Evolutionary conservation across 2,329 filamentous ascomycete genomes (phyloP).

Genomic region (Neoscytalidium dimidiatum): DNA sequence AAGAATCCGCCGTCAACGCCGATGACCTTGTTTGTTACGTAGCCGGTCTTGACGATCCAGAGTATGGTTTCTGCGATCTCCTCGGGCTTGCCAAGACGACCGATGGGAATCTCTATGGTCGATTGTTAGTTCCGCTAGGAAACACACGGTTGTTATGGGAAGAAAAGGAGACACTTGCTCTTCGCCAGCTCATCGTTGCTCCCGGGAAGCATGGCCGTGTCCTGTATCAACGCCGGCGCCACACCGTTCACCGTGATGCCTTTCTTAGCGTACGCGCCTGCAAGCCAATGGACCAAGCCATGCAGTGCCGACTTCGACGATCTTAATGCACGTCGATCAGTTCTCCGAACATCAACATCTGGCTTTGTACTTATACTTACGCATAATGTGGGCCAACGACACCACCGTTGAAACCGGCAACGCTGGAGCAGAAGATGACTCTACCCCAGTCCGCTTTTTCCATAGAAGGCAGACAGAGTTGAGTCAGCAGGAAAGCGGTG

Average conservation of each 20-base stretch:
- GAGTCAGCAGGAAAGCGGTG: conserved; percentile 38
- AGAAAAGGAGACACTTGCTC: conserved; percentile 28
- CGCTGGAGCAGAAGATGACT: conserved; percentile 40
- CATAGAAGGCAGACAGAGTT: conserved; percentile 42
- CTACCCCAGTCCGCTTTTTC: conserved; percentile 38
- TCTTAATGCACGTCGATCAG: background rate
- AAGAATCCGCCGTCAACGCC: conserved; percentile 30
- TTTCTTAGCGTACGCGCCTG: conserved; percentile 43
- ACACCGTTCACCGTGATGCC: conserved; percentile 53
- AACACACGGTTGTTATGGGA: no score
- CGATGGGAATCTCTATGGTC: conserved; percentile 48
- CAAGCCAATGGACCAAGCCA: conserved; percentile 51
- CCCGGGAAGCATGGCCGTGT: conserved; percentile 47
- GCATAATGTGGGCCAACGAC: conserved; percentile 46
- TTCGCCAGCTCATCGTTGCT: conserved; percentile 36
- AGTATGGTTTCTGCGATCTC: conserved; percentile 51
- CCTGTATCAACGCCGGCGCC: conserved; percentile 50
- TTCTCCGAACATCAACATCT: no score
- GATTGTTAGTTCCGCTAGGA: no score
- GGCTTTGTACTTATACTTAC: conserved; percentile 18
- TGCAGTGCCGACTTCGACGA: conserved; percentile 47
- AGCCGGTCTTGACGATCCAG: conserved; percentile 50
- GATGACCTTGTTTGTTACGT: conserved; percentile 48
- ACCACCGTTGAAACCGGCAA: conserved; percentile 43
- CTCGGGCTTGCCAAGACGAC: conserved; percentile 46